Evolutionary conservation across 2,329 filamentous ascomycete species (phyloP).

Genomic region (Fusarium sororula): DNA sequence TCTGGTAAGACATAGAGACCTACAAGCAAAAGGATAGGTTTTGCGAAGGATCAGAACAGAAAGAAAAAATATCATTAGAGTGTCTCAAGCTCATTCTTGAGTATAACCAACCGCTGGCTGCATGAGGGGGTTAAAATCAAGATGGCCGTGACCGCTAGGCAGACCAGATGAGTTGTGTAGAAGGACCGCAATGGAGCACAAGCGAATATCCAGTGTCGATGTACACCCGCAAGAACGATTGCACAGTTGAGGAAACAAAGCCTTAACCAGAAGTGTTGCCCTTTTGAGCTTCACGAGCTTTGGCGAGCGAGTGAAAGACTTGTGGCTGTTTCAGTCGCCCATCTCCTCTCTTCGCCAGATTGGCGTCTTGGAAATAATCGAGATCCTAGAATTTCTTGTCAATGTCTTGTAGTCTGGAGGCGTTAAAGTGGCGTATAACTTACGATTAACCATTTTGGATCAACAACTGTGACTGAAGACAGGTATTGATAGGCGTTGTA

Average conservation of each 20-base stretch:
- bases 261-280: neutral
- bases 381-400: neutral
- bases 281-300: neutral
- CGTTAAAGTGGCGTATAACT: neutral
- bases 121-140: too few species aligned
- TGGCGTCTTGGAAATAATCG: neutral
- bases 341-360: fast-evolving
- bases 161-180: neutral
- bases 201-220: neutral
- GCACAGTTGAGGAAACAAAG: neutral
- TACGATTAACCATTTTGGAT: neutral
- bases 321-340: neutral
- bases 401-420: neutral
- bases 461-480: neutral
- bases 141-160: too few species aligned
- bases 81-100: neutral
- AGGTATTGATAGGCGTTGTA: neutral
- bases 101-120: neutral
- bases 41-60: too few species aligned
- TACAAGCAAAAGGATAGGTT: too few species aligned
- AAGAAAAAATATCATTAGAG: fast-evolving
- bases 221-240: neutral
- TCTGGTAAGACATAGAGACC: too few species aligned
- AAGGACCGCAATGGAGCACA: neutral
- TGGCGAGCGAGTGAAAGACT: neutral